Base-by-base conservation (phyloP, 1,139 yeast genomes). In the Sugiyamaella xylanicola region DNA sequence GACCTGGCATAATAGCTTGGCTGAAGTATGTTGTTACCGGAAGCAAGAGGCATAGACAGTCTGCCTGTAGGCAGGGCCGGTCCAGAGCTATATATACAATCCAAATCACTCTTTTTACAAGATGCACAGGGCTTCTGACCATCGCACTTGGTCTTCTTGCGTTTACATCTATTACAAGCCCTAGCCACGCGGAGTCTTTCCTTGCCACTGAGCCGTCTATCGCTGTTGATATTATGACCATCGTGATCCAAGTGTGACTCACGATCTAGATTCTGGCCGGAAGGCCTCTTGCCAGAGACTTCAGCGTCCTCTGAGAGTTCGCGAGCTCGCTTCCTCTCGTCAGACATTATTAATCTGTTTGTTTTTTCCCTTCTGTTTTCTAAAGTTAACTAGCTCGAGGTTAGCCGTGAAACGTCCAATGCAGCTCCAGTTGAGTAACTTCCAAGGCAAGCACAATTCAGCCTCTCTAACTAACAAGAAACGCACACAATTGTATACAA, bases 141-240 rank as follows among this genome's bases (percentile, higher is more conserved):
- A 48, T 83, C 78, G 65, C 88, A 84, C 64, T 84, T 84, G 59
- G 82, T 82, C 67, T 84, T 84, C 57, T 82, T 84, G 35, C 74
- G 71, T 60, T 86, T 74, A 68, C 88, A 84, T 25, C 84, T 72
- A 57, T 79, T 84, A 63, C 88, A 84, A 1, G 88, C 88, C 59
- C 77, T 78, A 48, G 77, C 75, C 2, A 83, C 87, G 22, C 67
- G 54, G 25, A 61, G 41, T 29, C 67, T 47, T 25, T 62, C 64
- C 15, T 59, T 46, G n/a, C 41, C 46, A 8, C 40, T 32, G 2
- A 19, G 11, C 19, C 52, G 35, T 35, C 44, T 41, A 20, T 22
- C 13, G 4, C 21, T 25, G 20, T 25, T 17, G 21, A 4, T 27
- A 16, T 20, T 17, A 2, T 22, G 36, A 4, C 46, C 36, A 25